A percentile compares a stretch with the other conserved stretches of the same genome.
Conservation (phyloP, 345 rosid species). For the Garcia nutans region DNA sequence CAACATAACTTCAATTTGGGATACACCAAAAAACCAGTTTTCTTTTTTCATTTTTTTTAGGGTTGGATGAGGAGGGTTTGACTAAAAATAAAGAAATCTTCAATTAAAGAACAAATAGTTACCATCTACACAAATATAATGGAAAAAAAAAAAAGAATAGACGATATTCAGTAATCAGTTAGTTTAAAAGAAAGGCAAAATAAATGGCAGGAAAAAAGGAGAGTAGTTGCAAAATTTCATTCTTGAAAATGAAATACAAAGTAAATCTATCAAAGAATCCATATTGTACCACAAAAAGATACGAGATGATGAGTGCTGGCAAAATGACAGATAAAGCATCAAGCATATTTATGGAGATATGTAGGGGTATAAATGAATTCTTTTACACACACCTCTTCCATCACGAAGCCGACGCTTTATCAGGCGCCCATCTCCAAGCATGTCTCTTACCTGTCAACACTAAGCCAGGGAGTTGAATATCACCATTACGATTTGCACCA, state of each 20-base stretch:
- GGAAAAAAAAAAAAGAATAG: too few species aligned
- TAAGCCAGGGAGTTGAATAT: constrained; percentile 8
- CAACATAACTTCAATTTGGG: too few species aligned
- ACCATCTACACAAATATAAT: too few species aligned
- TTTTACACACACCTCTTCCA: constrained; percentile 66
- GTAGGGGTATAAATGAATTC: neutral
- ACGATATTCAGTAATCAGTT: too few species aligned
- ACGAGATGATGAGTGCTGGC: neutral
- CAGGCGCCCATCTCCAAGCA: constrained; percentile 97
- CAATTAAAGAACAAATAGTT: too few species aligned
- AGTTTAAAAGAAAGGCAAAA: too few species aligned
- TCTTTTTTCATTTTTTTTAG: too few species aligned
- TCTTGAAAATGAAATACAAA: neutral
- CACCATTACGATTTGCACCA: constrained; percentile 2
- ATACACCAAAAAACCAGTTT: too few species aligned
- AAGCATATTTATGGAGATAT: neutral
- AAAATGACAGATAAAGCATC: neutral
- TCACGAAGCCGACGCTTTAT: constrained; percentile 83
- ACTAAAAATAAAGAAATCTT: too few species aligned
- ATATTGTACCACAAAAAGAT: neutral
- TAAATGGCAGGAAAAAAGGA: neutral
- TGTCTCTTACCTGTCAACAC: constrained; percentile 75
- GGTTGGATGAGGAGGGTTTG: too few species aligned
- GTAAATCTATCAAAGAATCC: neutral
- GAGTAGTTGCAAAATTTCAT: neutral